Conservation (phyloP, 169 alveolate genomes). For the Plasmodium coatneyi region DNA sequence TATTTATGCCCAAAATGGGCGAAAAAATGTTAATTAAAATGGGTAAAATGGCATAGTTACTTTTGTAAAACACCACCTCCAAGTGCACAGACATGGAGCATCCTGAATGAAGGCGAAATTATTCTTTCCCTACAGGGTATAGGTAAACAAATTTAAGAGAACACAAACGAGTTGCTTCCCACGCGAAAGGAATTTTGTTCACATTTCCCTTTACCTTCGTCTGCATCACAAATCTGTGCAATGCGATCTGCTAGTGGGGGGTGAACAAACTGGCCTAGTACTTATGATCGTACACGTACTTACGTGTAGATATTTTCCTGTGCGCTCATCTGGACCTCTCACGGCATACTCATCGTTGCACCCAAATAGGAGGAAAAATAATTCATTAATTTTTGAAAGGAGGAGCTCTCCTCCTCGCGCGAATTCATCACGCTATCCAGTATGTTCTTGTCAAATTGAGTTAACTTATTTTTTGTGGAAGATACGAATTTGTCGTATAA, state of each 20-base stretch:
- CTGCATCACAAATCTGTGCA: not conserved
- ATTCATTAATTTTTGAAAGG: conserved; percentile 67
- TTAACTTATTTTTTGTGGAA: conserved; percentile 68
- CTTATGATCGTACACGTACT: not conserved
- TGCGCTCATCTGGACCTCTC: not conserved
- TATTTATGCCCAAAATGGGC: not conserved
- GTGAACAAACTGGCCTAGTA: not conserved
- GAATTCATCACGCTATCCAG: conserved; percentile 22
- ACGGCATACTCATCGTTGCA: conserved; percentile 22
- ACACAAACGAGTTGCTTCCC: not conserved
- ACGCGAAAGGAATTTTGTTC: not conserved
- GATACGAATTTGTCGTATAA: conserved; percentile 72
- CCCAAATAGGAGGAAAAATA: conserved; percentile 64
- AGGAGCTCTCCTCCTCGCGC: not conserved
- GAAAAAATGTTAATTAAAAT: not conserved
- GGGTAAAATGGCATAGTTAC: not conserved
- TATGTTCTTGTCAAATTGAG: conserved; percentile 58
- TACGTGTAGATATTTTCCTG: not conserved
- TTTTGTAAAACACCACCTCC: not conserved
- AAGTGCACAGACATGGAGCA: not conserved
- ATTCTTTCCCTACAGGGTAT: not conserved
- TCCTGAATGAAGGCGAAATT: not conserved
- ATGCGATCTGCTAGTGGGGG: not conserved
- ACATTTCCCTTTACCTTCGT: not conserved
- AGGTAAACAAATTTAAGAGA: not conserved